Evolutionary conservation across 495 filamentous ascomycete species (phyloP).

Genomic region (Hypoxylon rickii): DNA sequence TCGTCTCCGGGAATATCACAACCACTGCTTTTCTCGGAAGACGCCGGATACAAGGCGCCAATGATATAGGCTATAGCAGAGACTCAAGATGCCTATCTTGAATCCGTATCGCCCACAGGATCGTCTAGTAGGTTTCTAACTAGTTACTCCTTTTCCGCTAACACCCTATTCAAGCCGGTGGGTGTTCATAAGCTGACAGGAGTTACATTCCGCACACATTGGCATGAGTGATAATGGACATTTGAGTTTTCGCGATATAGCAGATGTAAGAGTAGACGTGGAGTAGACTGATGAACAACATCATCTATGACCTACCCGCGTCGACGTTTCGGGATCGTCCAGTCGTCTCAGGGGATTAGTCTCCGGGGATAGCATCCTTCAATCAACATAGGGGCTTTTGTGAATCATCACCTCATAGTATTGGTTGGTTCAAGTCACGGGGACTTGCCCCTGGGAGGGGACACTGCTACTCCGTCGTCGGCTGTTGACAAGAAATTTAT

Average conservation of each 20-base stretch:
- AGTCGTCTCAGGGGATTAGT: neutral
- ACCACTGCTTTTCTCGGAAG: neutral
- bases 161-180: neutral
- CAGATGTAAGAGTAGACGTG: too few species aligned
- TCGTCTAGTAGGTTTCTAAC: too few species aligned
- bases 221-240: neutral
- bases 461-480: slow-evolving; percentile 19
- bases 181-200: neutral
- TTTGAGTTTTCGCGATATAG: too few species aligned
- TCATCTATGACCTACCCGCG: neutral
- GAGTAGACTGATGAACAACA: neutral
- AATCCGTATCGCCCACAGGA: too few species aligned
- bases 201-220: too few species aligned
- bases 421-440: slow-evolving; percentile 3
- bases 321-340: too few species aligned
- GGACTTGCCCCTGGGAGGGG: slow-evolving; percentile 3
- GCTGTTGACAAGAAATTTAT: slow-evolving; percentile 2
- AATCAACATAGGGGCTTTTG: neutral
- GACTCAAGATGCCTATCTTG: too few species aligned
- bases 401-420: neutral
- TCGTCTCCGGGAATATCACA: slow-evolving; percentile 1
- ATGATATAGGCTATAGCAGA: too few species aligned
- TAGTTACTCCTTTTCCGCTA: too few species aligned
- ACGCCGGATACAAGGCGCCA: neutral
- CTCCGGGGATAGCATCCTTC: neutral